Conservation (phyloP, 2,329 filamentous ascomycete genomes). For the Scytalidium lignicola region DNA sequence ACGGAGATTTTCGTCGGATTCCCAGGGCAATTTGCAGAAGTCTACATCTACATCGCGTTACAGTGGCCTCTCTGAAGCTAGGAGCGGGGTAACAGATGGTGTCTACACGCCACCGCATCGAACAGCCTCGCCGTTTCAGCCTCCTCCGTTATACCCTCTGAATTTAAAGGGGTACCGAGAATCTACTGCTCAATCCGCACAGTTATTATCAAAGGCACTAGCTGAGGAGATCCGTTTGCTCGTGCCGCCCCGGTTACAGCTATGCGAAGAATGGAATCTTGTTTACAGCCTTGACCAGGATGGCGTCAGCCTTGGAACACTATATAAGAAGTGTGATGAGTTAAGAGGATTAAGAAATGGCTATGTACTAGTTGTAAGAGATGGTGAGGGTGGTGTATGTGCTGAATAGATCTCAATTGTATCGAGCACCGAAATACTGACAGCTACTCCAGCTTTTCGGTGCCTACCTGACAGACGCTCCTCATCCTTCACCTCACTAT, state of each 20-base stretch:
- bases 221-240: constrained; percentile 92
- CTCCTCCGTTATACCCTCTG: constrained; percentile 81
- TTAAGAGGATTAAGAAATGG: constrained; percentile 69
- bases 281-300: constrained; percentile 89
- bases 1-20: constrained; percentile 56
- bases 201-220: constrained; percentile 65
- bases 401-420: constrained; percentile 10
- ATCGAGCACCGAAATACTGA: constrained; percentile 15
- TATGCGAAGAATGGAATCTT: constrained; percentile 81
- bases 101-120: constrained; percentile 36
- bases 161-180: constrained; percentile 61
- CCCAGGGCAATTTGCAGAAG: not conserved
- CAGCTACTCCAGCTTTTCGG: constrained; percentile 63
- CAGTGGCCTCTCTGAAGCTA: constrained; percentile 10
- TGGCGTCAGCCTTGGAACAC: constrained; percentile 77
- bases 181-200: constrained; percentile 53
- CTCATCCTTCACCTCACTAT: constrained; percentile 76
- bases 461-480: constrained; percentile 86
- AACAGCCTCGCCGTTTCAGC: constrained; percentile 73
- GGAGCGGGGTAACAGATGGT: constrained; percentile 6
- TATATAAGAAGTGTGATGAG: constrained; percentile 74
- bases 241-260: constrained; percentile 78
- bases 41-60: constrained; percentile 1
- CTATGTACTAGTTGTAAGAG: constrained; percentile 83
- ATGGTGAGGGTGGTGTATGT: constrained; percentile 67